Evolutionary conservation across 768 basidiomycete species (phyloP), one percentile per base, ranked within the genome.

Genomic region (Fomitopsis pulvina): DNA sequence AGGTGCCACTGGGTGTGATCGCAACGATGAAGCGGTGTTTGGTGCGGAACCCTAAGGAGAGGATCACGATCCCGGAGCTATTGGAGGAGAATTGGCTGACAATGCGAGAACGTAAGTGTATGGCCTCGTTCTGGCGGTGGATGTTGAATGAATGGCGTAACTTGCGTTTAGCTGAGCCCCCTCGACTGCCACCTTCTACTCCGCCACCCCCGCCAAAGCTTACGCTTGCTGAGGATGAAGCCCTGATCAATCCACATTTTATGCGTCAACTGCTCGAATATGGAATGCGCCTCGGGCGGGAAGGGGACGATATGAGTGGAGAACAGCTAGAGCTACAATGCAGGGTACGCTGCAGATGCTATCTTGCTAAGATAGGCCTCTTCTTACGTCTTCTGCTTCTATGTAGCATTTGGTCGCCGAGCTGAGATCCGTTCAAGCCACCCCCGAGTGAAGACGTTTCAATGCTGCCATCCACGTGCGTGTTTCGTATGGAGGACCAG

Each of bases 51-150:
- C 83, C 92, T 26, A 95, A 94, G 66, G 81, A 86, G 57, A 72
- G 95, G 24, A 81, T 85, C 57, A 85, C 89, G 4, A 97, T 98
- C 53, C 90, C 91, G 2, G 82, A 93, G 60, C 68, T 99, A 60
- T 63, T 97, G 58, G 78, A 80, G 43, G 82, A 93, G 59, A 81
- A 81, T 49, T 95, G 93, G 85, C 62, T 93, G 47, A 73, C 75
- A 10, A 77, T 80, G 76, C 75, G 71, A 52, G 79, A 80, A 62
- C 67, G 81, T 81, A 52, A 61, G 74, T 71, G 8, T 26, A 12
- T 1, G 14, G 32, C 29, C 4, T 16, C 25, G 27, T 40, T 51
- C 45, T 52, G 9, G 21, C 40, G 26, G n/a, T 12, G 9, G 4
- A n/a, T 45, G 7, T 20, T 27, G 25, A 45, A 8, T n/a, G 11